phyloP scores from a whole-genome alignment of 345 rosid species.

The Microcos paniculata region DNA sequence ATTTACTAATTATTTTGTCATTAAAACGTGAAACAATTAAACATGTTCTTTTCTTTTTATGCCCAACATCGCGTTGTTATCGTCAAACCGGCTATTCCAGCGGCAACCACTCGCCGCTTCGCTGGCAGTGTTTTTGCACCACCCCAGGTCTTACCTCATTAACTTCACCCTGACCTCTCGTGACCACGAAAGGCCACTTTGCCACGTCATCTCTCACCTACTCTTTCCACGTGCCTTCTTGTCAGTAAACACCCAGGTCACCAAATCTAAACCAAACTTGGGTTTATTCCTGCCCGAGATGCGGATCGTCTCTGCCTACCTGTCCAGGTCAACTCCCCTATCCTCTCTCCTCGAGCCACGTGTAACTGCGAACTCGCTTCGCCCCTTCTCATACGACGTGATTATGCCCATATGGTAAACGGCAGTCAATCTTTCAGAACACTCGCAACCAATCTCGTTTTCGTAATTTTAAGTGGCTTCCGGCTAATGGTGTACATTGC shows the following conservation, averaged over 20 bases:
- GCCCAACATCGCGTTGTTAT: neutral
- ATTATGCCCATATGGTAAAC: too few species aligned
- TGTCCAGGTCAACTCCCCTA: neutral
- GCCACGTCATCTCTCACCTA: conserved; percentile 22
- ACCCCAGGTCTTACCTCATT: neutral
- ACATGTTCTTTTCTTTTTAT: neutral
- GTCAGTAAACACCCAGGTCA: too few species aligned
- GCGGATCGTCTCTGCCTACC: neutral
- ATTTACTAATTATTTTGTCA: neutral
- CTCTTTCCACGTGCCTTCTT: conserved; percentile 30
- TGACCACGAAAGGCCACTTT: conserved; percentile 26
- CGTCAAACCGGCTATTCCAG: neutral
- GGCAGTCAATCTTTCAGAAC: too few species aligned
- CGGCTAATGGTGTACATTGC: too few species aligned
- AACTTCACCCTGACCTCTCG: conserved; percentile 16
- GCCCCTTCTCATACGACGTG: neutral
- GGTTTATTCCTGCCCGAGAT: conserved; percentile 17
- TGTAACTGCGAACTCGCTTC: neutral
- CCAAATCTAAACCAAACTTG: neutral
- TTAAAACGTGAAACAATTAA: neutral
- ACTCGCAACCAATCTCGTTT: neutral
- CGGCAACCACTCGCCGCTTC: conserved; percentile 43
- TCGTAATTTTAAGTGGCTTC: too few species aligned
- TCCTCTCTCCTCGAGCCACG: conserved; percentile 5
- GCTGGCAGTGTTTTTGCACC: conserved; percentile 8